Evolutionary conservation across 75 land plant species (phyloP).

Genomic region (Chamaecyparis obtusa): DNA sequence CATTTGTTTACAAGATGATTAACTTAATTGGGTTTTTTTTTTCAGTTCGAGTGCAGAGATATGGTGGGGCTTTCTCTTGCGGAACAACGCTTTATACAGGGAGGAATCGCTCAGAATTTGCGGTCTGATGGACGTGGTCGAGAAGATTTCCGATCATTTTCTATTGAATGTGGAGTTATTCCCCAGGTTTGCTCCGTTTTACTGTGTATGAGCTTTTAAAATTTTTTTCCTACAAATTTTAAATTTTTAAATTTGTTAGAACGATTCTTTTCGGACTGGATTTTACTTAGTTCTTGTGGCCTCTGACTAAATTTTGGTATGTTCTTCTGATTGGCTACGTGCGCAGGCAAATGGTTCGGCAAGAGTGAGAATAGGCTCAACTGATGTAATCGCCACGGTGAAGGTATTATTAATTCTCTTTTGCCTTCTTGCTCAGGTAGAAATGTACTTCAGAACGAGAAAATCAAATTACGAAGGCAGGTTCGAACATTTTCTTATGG

Average conservation of each 20-base stretch:
- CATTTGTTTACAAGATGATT: not conserved
- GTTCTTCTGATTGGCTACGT: not conserved
- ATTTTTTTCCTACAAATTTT: not conserved
- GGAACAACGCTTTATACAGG: slow-evolving; percentile 70
- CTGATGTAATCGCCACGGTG: slow-evolving; percentile 88
- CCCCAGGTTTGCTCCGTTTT: slow-evolving; percentile 62
- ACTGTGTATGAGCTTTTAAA: not conserved
- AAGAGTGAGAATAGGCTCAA: slow-evolving; percentile 78
- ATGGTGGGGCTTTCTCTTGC: slow-evolving; percentile 71
- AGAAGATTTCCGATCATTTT: slow-evolving; percentile 67
- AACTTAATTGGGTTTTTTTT: not conserved
- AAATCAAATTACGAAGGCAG: not conserved
- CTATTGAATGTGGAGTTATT: slow-evolving; percentile 73
- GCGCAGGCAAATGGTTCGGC: slow-evolving; percentile 91
- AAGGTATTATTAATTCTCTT: slow-evolving; percentile 55
- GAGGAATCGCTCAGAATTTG: slow-evolving; percentile 77
- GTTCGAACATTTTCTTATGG: not conserved
- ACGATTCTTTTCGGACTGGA: not conserved
- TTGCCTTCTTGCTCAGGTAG: not conserved
- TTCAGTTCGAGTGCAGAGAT: not conserved
- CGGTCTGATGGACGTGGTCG: slow-evolving; percentile 85
- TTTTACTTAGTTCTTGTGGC: not conserved
- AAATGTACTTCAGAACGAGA: not conserved
- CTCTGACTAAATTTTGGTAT: not conserved
- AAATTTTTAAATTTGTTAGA: not conserved